These are phyloP conservation scores for Microsporum ferrugineum DNA, from an alignment of 2,329 filamentous ascomycete species.

Conservation along the genomic window DNA sequence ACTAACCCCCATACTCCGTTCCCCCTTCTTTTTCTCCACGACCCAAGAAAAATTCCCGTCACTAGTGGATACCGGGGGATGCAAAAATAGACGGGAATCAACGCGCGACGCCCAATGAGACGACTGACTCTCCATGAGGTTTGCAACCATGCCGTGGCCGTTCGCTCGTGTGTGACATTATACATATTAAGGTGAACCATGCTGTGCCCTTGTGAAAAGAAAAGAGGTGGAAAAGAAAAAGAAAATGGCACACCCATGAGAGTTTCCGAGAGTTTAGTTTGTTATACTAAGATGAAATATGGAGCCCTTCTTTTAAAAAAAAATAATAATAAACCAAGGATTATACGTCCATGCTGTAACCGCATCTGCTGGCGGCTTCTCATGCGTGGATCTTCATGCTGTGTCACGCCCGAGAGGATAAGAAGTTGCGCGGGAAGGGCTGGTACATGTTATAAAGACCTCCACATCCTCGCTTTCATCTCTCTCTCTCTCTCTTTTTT, in stretches of 20 bases:
- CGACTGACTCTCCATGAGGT: not conserved
- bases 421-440: not conserved
- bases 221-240: not conserved
- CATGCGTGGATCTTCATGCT: conserved; percentile 1
- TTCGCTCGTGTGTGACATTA: not conserved
- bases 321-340: not conserved
- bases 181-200: not conserved
- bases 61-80: conserved; percentile 1
- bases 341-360: not conserved
- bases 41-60: not conserved
- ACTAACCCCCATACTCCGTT: not conserved
- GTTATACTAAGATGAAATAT: not conserved
- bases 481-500: not conserved
- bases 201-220: not conserved
- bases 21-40: not conserved
- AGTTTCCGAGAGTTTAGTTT: not conserved
- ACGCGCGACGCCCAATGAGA: not conserved
- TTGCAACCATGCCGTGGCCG: not conserved
- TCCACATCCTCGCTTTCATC: not conserved
- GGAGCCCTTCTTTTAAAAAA: not conserved
- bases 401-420: not conserved
- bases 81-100: not conserved
- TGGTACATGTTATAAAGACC: not conserved
- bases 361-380: conserved; percentile 1
- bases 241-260: not conserved